phyloP scores from a whole-genome alignment of 129 eudicot species.

The Saposhnikovia divaricata region DNA sequence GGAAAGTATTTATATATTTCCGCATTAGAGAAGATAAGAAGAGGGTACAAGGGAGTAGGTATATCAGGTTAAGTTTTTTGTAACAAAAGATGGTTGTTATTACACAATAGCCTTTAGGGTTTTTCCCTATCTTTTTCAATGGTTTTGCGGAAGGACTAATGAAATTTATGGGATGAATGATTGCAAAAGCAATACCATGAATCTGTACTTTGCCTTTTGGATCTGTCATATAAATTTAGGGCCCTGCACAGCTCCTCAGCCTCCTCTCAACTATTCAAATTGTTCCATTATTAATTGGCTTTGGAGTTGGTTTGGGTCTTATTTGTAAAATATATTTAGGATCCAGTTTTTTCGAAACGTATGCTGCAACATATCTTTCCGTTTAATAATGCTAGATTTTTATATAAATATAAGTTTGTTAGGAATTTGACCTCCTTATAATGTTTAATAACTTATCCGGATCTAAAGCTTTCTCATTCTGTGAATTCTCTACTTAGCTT shows the following conservation, averaged over 20 bases:
- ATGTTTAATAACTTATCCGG: no score
- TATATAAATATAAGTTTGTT: no score
- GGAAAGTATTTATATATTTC: not conserved
- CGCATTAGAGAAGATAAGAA: not conserved
- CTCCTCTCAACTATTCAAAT: not conserved
- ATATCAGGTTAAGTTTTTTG: not conserved
- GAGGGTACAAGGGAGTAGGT: slow-evolving; percentile 12
- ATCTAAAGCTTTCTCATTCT: not conserved
- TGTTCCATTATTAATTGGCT: not conserved
- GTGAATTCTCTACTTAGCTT: not conserved
- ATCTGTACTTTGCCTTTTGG: slow-evolving; percentile 7
- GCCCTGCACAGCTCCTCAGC: not conserved
- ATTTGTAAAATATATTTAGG: not conserved
- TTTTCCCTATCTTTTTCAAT: not conserved
- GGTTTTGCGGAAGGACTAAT: not conserved
- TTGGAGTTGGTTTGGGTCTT: not conserved
- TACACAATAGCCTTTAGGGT: slow-evolving; percentile 17
- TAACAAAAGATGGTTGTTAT: slow-evolving; percentile 17
- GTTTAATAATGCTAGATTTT: no score
- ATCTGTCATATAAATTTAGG: slow-evolving; percentile 3
- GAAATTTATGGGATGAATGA: slow-evolving; percentile 8
- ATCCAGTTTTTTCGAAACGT: no score
- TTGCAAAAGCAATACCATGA: slow-evolving; percentile 4
- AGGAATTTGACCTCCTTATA: no score
- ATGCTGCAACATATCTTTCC: not conserved